Conservation (phyloP, 2,329 filamentous ascomycete species). For the Fusarium floridanum region DNA sequence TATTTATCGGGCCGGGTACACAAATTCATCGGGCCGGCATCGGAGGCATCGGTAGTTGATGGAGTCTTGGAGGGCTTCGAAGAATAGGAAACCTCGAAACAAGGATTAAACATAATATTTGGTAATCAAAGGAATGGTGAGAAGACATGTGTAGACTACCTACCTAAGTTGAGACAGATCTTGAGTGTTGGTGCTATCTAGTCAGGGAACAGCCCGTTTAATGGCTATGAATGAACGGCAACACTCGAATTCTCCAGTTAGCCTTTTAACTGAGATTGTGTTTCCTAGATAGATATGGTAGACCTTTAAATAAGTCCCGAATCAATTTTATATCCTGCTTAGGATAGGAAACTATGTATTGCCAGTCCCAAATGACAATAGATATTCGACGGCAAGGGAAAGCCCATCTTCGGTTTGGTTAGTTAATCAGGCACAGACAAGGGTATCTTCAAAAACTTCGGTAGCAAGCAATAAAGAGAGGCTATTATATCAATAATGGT, state of each 20-base stretch:
- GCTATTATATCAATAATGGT: not conserved
- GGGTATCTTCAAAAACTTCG: not conserved
- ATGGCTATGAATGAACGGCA: not conserved
- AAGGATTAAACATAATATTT: not conserved
- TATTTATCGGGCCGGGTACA: not conserved
- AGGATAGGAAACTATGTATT: too few species aligned
- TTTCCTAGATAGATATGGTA: not conserved
- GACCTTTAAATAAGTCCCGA: rapidly evolving
- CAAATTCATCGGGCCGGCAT: not conserved
- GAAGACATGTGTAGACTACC: too few species aligned
- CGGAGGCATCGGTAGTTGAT: not conserved
- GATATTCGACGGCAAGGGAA: too few species aligned
- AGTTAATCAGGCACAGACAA: not conserved
- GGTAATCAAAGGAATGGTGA: not conserved
- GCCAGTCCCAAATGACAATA: too few species aligned
- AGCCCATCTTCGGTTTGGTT: too few species aligned
- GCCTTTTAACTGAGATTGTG: not conserved
- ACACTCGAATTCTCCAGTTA: not conserved
- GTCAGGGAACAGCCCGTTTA: too few species aligned
- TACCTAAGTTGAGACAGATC: too few species aligned
- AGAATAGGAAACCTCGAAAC: not conserved
- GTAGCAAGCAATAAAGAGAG: not conserved
- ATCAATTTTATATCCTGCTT: rapidly evolving
- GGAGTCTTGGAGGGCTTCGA: not conserved
- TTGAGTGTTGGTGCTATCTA: too few species aligned